These are phyloP conservation scores for Tulasnella sp. DNA, from an alignment of 768 basidiomycete genomes.

Conservation along the genomic window DNA sequence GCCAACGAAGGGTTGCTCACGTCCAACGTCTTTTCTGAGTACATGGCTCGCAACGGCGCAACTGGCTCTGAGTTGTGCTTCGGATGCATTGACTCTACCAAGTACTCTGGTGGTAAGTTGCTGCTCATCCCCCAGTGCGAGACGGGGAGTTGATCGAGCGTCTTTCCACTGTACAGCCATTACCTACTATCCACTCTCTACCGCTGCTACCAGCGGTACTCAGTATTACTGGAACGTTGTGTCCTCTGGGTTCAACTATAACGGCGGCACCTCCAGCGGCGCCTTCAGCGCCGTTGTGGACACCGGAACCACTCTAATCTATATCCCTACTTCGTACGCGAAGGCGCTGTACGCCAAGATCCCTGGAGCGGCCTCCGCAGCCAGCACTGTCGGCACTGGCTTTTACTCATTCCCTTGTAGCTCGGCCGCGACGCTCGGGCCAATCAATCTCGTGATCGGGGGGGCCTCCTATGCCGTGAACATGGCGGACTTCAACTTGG, in stretches of 20 bases:
- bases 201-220: no score
- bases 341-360: slow-evolving; percentile 16
- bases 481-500: neutral
- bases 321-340: neutral
- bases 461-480: neutral
- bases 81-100: slow-evolving; percentile 2
- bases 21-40: slow-evolving; percentile 2
- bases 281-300: slow-evolving; percentile 26
- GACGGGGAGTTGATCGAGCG: no score
- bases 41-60: neutral
- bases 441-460: neutral
- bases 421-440: neutral
- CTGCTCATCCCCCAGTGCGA: no score
- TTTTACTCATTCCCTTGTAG: slow-evolving; percentile 18
- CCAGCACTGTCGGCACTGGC: slow-evolving; percentile 4
- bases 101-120: neutral
- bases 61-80: neutral
- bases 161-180: no score
- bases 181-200: no score
- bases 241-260: slow-evolving; percentile 3
- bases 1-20: neutral
- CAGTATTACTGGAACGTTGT: no score
- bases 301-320: slow-evolving; percentile 24
- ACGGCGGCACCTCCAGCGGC: neutral
- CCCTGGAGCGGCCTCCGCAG: slow-evolving; percentile 20